These are phyloP conservation scores for Collybia sordida DNA, from an alignment of 768 basidiomycete genomes.

Conservation along the genomic window DNA sequence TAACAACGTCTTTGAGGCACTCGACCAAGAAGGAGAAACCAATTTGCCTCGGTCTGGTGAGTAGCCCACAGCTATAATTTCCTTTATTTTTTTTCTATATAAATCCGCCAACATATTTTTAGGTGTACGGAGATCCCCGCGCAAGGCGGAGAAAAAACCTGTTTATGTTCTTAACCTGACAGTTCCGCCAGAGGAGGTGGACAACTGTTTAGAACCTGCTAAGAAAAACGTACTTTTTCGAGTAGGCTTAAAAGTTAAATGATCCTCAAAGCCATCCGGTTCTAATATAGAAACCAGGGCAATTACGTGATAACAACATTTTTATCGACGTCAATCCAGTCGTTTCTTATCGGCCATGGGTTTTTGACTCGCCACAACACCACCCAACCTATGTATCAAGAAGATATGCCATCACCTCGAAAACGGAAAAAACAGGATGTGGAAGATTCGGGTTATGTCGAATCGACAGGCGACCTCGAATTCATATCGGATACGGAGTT, in stretches of 20 bases:
- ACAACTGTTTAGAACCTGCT: constrained; percentile 79
- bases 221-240: constrained; percentile 68
- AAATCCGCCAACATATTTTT: constrained; percentile 12
- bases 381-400: constrained; percentile 1
- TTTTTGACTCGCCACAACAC: constrained; percentile 39
- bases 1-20: constrained; percentile 48
- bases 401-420: constrained; percentile 33
- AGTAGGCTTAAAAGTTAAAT: constrained; percentile 37
- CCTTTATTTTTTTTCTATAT: background rate
- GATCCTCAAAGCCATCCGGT: constrained; percentile 2
- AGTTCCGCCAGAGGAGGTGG: constrained; percentile 64
- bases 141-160: constrained; percentile 75
- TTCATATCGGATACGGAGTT: background rate
- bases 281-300: constrained; percentile 43
- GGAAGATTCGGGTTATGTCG: constrained; percentile 34
- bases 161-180: constrained; percentile 81
- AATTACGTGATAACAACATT: constrained; percentile 53
- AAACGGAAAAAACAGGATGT: constrained; percentile 50
- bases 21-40: constrained; percentile 62
- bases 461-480: constrained; percentile 12
- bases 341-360: constrained; percentile 64
- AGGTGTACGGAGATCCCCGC: constrained; percentile 72
- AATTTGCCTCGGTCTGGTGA: constrained; percentile 43
- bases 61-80: constrained; percentile 12
- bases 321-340: constrained; percentile 55